A percentile compares a stretch with the other conserved stretches of the same genome.
These are phyloP conservation scores for Coemansia sp. DNA, from an alignment of 192 early-diverging fungal genomes.

Conservation along the genomic window DNA sequence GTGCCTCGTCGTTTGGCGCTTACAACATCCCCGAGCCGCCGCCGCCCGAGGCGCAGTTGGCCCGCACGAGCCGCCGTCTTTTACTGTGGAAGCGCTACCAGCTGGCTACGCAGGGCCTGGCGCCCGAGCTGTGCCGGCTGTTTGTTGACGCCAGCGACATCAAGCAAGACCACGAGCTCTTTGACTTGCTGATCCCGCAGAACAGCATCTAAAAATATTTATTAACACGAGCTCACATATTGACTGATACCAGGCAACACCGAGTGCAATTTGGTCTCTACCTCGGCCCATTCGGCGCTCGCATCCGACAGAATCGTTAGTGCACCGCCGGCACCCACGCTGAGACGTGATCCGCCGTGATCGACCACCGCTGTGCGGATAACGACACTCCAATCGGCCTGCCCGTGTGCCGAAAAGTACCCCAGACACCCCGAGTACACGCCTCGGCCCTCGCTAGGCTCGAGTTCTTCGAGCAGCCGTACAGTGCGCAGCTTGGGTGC, in stretches of 20 bases:
- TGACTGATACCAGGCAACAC: slow-evolving; percentile 11
- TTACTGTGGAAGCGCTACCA: slow-evolving; percentile 43
- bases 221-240: neutral
- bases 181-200: slow-evolving; percentile 17
- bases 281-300: slow-evolving; percentile 84
- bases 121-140: slow-evolving; percentile 31
- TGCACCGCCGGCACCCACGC: slow-evolving; percentile 92
- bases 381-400: slow-evolving; percentile 80
- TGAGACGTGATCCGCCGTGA: slow-evolving; percentile 36
- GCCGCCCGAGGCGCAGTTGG: slow-evolving; percentile 46
- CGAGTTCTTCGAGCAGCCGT: slow-evolving; percentile 74
- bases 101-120: slow-evolving; percentile 24
- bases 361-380: slow-evolving; percentile 85
- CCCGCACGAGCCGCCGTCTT: slow-evolving; percentile 29
- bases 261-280: slow-evolving; percentile 68
- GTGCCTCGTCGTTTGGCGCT: slow-evolving; percentile 13
- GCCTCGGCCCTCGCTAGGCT: slow-evolving; percentile 61
- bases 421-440: slow-evolving; percentile 91
- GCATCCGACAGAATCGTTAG: slow-evolving; percentile 87
- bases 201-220: neutral
- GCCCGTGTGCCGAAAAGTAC: slow-evolving; percentile 69
- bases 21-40: slow-evolving; percentile 49
- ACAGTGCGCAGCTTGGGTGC: slow-evolving; percentile 91
- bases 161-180: slow-evolving; percentile 29
- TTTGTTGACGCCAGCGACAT: slow-evolving; percentile 53